These are phyloP conservation scores for rapeseed (Brassica napus) DNA, from an alignment of 345 rosid genomes.

Conservation along the genomic window DNA sequence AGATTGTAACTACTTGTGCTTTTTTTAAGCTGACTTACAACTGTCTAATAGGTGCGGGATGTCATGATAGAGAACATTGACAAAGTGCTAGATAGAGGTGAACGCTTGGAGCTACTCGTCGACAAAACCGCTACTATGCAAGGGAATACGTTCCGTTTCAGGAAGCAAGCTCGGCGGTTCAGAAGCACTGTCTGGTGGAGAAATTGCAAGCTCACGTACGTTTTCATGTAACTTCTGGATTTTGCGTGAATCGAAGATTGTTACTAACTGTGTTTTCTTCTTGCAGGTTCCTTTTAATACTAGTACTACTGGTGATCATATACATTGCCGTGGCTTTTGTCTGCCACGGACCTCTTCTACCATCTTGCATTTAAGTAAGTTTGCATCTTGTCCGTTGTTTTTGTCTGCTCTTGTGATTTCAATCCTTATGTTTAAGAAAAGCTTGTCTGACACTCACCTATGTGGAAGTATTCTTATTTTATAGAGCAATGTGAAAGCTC, in stretches of 20 bases:
- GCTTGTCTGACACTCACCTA: conserved; percentile 12
- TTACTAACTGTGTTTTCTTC: neutral
- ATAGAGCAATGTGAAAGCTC: conserved; percentile 36
- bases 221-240: neutral
- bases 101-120: conserved; percentile 85
- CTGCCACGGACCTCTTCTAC: conserved; percentile 82
- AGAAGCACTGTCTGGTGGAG: conserved; percentile 92
- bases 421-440: conserved; percentile 17
- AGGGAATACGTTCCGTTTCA: conserved; percentile 88
- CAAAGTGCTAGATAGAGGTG: conserved; percentile 92
- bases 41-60: conserved; percentile 79
- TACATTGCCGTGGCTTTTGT: conserved; percentile 71
- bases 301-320: conserved; percentile 65
- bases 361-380: conserved; percentile 64
- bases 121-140: conserved; percentile 96
- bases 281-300: conserved; percentile 67
- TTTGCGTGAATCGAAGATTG: neutral
- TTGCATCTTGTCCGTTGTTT: neutral
- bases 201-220: conserved; percentile 85
- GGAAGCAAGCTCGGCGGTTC: conserved; percentile 88
- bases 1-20: neutral
- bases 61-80: conserved; percentile 96
- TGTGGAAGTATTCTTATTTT: conserved; percentile 11
- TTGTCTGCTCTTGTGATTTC: conserved; percentile 14
- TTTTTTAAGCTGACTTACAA: too few species aligned